These are phyloP conservation scores for Dioscorea cayenensis DNA, from an alignment of 116 monocot genomes.

Conservation along the genomic window DNA sequence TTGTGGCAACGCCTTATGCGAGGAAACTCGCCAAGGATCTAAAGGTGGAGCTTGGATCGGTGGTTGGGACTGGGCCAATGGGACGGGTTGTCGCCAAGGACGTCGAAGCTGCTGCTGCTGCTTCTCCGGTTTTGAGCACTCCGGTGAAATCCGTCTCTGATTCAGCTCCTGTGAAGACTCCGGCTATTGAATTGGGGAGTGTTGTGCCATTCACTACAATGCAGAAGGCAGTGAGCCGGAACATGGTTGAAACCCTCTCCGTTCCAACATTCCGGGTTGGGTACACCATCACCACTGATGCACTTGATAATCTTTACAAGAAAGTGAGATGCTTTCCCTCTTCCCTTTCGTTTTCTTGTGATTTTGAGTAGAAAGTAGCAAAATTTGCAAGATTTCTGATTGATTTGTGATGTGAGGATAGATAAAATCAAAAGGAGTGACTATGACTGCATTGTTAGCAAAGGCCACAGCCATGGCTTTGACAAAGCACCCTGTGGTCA, in stretches of 20 bases:
- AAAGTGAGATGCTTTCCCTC: constrained; percentile 35
- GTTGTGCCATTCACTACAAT: constrained; percentile 83
- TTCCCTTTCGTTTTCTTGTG: neutral
- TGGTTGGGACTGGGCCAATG: constrained; percentile 75
- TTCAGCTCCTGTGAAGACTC: neutral
- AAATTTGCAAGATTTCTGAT: neutral
- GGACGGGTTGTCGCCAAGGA: constrained; percentile 96
- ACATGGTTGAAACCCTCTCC: constrained; percentile 88
- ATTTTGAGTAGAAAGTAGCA: neutral
- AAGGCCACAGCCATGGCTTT: constrained; percentile 90
- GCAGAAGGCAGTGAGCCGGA: constrained; percentile 87
- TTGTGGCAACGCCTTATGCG: constrained; percentile 82
- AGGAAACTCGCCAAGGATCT: constrained; percentile 95
- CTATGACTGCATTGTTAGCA: constrained; percentile 87
- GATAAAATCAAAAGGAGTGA: constrained; percentile 97
- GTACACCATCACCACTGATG: constrained; percentile 79
- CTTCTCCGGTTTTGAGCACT: neutral
- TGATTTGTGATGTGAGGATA: constrained; percentile 12
- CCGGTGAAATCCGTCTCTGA: neutral
- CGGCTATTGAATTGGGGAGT: constrained; percentile 39
- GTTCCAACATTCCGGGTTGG: constrained; percentile 92
- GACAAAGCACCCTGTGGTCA: constrained; percentile 72
- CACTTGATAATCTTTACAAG: constrained; percentile 84
- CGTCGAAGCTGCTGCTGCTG: constrained; percentile 49
- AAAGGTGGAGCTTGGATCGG: constrained; percentile 54